A percentile compares a stretch with the other conserved stretches of the same genome.
Conservation (phyloP, 129 eudicot species). For the Glebionis coronaria region DNA sequence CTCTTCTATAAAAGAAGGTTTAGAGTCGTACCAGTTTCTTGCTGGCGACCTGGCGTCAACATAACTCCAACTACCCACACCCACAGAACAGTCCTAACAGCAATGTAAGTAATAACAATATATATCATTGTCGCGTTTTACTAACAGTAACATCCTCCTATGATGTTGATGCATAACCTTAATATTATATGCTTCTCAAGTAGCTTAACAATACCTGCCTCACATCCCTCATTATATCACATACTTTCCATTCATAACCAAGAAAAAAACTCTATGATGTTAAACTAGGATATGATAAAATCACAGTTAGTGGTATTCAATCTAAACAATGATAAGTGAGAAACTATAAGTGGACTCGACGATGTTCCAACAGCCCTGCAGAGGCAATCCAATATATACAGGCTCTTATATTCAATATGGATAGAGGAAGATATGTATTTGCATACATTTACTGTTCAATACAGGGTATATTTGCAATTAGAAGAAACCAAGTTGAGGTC, state of each 20-base stretch:
- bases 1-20: slow-evolving; percentile 18
- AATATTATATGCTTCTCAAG: too few relatives aligned
- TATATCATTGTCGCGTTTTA: too few relatives aligned
- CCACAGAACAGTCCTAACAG: too few relatives aligned
- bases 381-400: too few relatives aligned
- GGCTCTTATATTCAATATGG: slow-evolving; percentile 25
- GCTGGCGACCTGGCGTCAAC: too few relatives aligned
- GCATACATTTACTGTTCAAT: slow-evolving; percentile 28
- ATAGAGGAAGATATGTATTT: slow-evolving; percentile 24
- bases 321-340: slow-evolving; percentile 13
- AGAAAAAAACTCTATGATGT: slow-evolving; percentile 5
- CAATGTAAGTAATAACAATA: too few relatives aligned
- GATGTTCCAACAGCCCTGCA: too few relatives aligned
- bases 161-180: neutral
- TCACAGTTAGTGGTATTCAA: slow-evolving; percentile 16
- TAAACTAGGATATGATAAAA: slow-evolving; percentile 3
- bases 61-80: too few relatives aligned
- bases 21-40: too few relatives aligned
- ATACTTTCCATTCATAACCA: slow-evolving; percentile 19
- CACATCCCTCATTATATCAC: slow-evolving; percentile 19
- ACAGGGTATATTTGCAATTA: too few relatives aligned
- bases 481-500: too few relatives aligned
- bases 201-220: slow-evolving; percentile 33
- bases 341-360: too few relatives aligned
- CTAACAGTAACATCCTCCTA: slow-evolving; percentile 13